phyloP scores from a whole-genome alignment of 2,329 filamentous ascomycete genomes.

The Xylariaceae sp. region DNA sequence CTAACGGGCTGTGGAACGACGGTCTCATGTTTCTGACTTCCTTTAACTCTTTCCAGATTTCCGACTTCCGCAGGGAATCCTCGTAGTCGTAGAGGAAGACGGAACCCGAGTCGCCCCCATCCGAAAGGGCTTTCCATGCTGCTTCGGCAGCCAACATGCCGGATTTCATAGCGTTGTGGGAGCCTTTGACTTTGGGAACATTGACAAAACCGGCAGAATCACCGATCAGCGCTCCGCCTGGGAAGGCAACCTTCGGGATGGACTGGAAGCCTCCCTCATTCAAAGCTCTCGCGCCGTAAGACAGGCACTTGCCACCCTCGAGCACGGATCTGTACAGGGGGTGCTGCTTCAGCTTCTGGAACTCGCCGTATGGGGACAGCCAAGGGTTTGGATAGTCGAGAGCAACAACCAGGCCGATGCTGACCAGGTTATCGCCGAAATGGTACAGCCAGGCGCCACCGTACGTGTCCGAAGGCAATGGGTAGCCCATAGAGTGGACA shows the following conservation, averaged over 20 bases:
- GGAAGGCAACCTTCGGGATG: constrained; percentile 94
- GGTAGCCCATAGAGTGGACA: constrained; percentile 88
- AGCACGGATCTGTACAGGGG: constrained; percentile 80
- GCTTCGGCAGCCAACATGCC: constrained; percentile 96
- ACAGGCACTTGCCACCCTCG: constrained; percentile 96
- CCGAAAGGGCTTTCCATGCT: constrained; percentile 67
- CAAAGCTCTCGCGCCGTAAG: constrained; percentile 86
- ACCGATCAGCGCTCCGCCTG: constrained; percentile 89
- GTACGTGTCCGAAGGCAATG: constrained; percentile 81
- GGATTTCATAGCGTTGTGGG: constrained; percentile 95
- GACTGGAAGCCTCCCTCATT: constrained; percentile 96
- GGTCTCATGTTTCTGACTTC: constrained; percentile 97
- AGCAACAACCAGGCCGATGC: constrained; percentile 83
- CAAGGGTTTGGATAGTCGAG: constrained; percentile 96
- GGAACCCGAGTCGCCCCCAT: constrained; percentile 51
- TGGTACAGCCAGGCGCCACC: constrained; percentile 99
- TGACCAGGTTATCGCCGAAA: constrained; percentile 95
- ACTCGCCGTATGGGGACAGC: constrained; percentile 91
- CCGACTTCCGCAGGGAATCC: constrained; percentile 75
- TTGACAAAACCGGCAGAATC: constrained; percentile 97
- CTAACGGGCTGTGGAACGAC: constrained; percentile 82
- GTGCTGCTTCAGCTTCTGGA: constrained; percentile 98
- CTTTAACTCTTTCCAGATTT: constrained; percentile 90
- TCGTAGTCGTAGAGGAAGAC: constrained; percentile 96
- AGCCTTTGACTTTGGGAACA: constrained; percentile 97